Percentiles rank a stretch among this genome's conserved stretches.
Conservation (phyloP, 1,284 basidiomycete species). For the Ceratobasidium sp. region DNA sequence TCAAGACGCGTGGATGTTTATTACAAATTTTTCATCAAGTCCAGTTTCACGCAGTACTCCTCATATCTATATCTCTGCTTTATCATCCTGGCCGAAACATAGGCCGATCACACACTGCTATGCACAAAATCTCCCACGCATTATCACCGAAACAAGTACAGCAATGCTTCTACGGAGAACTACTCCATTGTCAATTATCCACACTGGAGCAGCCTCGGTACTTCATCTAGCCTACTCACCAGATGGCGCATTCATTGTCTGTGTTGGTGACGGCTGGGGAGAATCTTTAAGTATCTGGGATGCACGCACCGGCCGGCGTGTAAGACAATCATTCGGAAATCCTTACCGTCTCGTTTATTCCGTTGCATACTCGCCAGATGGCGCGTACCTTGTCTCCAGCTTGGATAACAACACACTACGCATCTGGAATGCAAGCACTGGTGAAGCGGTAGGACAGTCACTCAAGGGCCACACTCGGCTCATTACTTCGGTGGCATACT, state of each 20-base stretch:
- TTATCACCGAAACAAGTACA: background rate
- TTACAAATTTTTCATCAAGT: background rate
- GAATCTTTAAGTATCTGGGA: conserved; percentile 43
- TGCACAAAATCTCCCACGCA: background rate
- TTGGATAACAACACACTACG: background rate
- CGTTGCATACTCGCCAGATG: conserved; percentile 36
- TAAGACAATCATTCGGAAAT: background rate
- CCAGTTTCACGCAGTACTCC: background rate
- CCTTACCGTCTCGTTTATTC: background rate
- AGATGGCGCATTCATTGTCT: conserved; percentile 38
- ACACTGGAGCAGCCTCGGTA: background rate
- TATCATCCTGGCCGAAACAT: background rate
- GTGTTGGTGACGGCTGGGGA: conserved; percentile 18
- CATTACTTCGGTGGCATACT: conserved; percentile 28
- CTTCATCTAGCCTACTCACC: conserved; percentile 26
- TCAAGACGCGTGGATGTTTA: conserved; percentile 2
- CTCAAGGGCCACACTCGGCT: conserved; percentile 1
- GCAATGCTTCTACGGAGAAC: background rate
- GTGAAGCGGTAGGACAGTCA: background rate
- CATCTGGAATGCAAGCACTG: conserved; percentile 18
- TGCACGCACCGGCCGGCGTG: background rate
- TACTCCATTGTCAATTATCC: background rate
- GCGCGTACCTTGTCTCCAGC: conserved; percentile 5
- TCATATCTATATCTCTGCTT: conserved; percentile 5
- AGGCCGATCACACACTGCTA: background rate